phyloP scores from a whole-genome alignment of 768 basidiomycete genomes.

The Cubamyces sp. region DNA sequence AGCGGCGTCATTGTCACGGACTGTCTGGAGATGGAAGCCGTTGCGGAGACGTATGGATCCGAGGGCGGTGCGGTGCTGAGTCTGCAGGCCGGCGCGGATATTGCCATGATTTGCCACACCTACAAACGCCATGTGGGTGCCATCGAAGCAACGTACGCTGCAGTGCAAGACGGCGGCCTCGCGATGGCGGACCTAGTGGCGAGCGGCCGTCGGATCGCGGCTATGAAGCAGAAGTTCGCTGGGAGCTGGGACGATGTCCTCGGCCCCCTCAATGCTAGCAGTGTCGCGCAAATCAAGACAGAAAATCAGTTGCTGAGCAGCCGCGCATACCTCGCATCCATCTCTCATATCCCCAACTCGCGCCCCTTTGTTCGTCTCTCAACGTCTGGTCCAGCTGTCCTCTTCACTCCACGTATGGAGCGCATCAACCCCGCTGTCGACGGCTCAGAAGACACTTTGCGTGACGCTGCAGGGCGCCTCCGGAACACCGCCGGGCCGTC shows the following conservation, averaged over 20 bases:
- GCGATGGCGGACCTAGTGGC: constrained; percentile 40
- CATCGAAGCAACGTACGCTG: constrained; percentile 53
- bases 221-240: constrained; percentile 55
- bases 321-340: constrained; percentile 51
- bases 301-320: constrained; percentile 47
- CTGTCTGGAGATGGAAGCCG: constrained; percentile 78
- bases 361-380: constrained; percentile 39
- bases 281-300: constrained; percentile 37
- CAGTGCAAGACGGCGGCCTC: constrained; percentile 50
- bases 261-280: constrained; percentile 1
- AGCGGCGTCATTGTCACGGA: constrained; percentile 70
- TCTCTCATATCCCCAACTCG: constrained; percentile 50
- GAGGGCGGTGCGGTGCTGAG: constrained; percentile 59
- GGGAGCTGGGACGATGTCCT: constrained; percentile 50
- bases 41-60: constrained; percentile 53
- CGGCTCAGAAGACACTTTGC: constrained; percentile 50
- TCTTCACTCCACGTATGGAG: constrained; percentile 61
- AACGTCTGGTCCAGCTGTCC: constrained; percentile 35
- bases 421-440: constrained; percentile 68
- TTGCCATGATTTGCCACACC: constrained; percentile 78
- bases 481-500: constrained; percentile 63
- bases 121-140: constrained; percentile 57
- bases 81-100: constrained; percentile 65
- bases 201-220: constrained; percentile 51
- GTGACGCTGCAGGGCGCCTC: constrained; percentile 45